Percentiles rank a stretch among this genome's conserved stretches.
phyloP scores from a whole-genome alignment of 352 stramenopile genomes.

The Phytophthora tentaculata region DNA sequence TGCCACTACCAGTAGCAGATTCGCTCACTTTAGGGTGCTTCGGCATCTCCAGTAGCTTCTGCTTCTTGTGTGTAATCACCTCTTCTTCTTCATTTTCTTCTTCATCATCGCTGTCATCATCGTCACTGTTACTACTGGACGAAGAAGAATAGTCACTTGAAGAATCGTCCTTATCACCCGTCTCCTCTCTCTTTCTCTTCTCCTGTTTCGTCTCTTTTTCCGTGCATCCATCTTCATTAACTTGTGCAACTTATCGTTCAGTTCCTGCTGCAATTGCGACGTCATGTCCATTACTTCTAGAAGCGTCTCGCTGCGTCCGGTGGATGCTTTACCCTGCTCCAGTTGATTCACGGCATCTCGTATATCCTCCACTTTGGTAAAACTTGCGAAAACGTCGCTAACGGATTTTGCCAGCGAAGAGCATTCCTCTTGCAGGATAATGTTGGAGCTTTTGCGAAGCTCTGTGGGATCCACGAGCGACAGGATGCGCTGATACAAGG shows the following conservation, averaged over 20 bases:
- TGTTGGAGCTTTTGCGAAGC: constrained; percentile 29
- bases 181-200: constrained; percentile 5
- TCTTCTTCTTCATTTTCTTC: constrained; percentile 1
- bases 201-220: constrained; percentile 1
- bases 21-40: background rate
- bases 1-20: background rate
- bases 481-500: constrained; percentile 39
- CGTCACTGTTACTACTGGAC: constrained; percentile 1
- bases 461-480: constrained; percentile 22
- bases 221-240: constrained; percentile 23
- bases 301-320: constrained; percentile 16
- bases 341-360: constrained; percentile 35
- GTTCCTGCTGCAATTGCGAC: constrained; percentile 18
- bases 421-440: constrained; percentile 24
- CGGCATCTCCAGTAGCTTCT: background rate
- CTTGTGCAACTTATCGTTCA: constrained; percentile 20
- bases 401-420: constrained; percentile 3
- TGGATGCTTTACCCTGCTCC: constrained; percentile 27
- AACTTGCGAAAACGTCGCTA: constrained; percentile 5
- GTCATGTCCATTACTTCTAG: constrained; percentile 20
- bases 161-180: background rate
- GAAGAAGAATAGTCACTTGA: constrained; percentile 1
- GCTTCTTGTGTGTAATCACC: constrained; percentile 11
- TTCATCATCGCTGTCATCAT: constrained; percentile 1
- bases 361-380: constrained; percentile 24